Evolutionary conservation across 257 asterid species (phyloP).

Genomic region (Galeopsis tetrahit): DNA sequence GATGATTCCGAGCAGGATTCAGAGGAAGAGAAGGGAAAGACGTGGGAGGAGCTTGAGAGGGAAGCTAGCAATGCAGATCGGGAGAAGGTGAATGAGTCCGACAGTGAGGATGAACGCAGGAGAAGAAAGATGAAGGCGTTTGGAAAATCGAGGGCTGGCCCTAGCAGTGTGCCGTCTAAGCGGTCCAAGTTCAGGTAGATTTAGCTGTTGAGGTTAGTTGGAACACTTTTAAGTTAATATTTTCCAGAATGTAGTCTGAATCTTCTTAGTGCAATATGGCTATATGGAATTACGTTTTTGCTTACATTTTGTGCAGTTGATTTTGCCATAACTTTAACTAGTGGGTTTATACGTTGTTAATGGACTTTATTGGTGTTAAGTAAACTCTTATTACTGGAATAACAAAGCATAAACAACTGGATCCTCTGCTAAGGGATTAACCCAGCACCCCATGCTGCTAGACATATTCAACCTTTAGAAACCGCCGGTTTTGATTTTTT

Average conservation of each 20-base stretch:
- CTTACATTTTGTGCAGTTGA: background rate
- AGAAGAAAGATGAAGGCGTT: conserved; percentile 63
- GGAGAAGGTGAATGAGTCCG: conserved; percentile 73
- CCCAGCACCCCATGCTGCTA: no score
- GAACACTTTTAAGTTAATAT: background rate
- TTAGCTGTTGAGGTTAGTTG: background rate
- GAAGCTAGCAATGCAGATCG: conserved; percentile 78
- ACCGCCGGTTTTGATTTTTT: no score
- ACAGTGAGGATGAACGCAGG: conserved; percentile 76
- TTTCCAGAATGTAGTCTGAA: background rate
- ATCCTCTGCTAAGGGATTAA: no score
- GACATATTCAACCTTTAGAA: no score
- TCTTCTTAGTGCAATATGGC: background rate
- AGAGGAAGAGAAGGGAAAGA: conserved; percentile 76
- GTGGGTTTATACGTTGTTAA: background rate
- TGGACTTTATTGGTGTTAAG: no score
- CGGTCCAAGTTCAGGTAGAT: conserved; percentile 60
- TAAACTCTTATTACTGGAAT: no score
- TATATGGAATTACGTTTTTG: background rate
- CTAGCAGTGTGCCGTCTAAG: conserved; percentile 49
- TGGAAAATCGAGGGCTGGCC: conserved; percentile 59
- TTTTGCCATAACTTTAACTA: background rate
- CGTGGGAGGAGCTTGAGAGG: conserved; percentile 86
- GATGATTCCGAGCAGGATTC: conserved; percentile 51
- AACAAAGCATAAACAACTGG: no score